Evolutionary conservation across 768 basidiomycete genomes (phyloP).

Genomic region (Polyporus arcularius): DNA sequence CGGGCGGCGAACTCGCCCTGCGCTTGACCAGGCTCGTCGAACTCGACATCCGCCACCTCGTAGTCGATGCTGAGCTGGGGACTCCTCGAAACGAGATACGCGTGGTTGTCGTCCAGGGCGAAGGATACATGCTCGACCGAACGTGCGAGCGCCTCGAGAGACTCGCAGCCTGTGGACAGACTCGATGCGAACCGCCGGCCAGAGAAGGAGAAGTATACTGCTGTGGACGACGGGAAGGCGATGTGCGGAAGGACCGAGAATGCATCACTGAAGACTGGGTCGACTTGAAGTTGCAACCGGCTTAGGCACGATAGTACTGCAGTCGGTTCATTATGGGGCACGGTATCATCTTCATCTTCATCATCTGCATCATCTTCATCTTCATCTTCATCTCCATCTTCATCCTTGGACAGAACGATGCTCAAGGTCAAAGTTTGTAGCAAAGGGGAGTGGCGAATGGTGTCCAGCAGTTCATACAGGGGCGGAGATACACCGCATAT

Average conservation of each 20-base stretch:
- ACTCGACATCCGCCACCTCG: background rate
- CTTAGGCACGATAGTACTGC: background rate
- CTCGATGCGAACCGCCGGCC: background rate
- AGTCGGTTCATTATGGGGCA: background rate
- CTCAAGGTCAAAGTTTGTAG: background rate
- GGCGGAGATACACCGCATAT: background rate
- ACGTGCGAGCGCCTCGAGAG: background rate
- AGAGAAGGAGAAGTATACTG: background rate
- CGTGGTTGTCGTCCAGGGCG: background rate
- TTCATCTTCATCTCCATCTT: background rate
- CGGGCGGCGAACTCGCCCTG: background rate
- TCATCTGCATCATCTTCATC: no score
- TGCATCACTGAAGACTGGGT: background rate
- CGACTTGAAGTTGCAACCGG: background rate
- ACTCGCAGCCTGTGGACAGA: background rate
- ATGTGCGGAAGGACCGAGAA: slow-evolving; percentile 5
- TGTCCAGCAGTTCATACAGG: slow-evolving; percentile 2
- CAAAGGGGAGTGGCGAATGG: slow-evolving; percentile 1
- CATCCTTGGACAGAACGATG: background rate
- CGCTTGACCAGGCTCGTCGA: background rate
- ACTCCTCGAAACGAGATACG: background rate
- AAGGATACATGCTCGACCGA: background rate
- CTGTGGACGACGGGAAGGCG: background rate
- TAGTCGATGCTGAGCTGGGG: background rate
- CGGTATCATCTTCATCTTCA: no score